These are phyloP conservation scores for Biscogniauxia sp. DNA, from an alignment of 2,329 filamentous ascomycete species.

Conservation along the genomic window DNA sequence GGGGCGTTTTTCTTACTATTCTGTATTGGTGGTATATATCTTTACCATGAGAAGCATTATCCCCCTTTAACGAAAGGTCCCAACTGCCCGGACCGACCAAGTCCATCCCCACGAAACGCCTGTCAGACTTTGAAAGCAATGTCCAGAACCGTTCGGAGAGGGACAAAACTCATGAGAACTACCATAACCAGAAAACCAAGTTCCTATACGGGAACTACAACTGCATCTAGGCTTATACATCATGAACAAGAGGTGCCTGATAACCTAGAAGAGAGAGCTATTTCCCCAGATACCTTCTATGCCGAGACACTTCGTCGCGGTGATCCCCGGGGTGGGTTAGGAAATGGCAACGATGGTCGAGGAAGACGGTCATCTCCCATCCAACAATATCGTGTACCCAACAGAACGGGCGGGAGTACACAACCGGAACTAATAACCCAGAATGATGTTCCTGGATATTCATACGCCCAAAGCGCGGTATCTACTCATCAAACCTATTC, in stretches of 20 bases:
- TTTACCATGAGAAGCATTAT: constrained; percentile 16
- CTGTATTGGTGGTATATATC: constrained; percentile 15
- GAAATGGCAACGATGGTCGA: not conserved
- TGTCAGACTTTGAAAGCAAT: not conserved
- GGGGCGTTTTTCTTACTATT: constrained; percentile 20
- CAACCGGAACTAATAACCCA: not conserved
- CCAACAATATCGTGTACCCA: not conserved
- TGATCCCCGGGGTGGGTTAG: not conserved
- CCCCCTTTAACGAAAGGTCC: constrained; percentile 7
- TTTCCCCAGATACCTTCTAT: not conserved
- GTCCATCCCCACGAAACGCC: not conserved
- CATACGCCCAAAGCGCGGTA: not conserved
- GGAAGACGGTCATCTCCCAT: not conserved
- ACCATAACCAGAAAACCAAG: not conserved
- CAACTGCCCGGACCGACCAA: constrained; percentile 5
- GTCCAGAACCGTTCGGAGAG: not conserved
- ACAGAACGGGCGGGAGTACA: not conserved
- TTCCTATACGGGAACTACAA: not conserved
- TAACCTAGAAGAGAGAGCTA: not conserved
- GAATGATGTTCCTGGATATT: not conserved
- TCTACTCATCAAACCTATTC: not conserved
- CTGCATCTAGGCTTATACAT: not conserved
- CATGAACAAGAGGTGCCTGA: not conserved
- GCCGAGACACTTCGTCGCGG: not conserved
- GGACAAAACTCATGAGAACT: not conserved